phyloP scores from a whole-genome alignment of 345 rosid species.

The Viola odorata region DNA sequence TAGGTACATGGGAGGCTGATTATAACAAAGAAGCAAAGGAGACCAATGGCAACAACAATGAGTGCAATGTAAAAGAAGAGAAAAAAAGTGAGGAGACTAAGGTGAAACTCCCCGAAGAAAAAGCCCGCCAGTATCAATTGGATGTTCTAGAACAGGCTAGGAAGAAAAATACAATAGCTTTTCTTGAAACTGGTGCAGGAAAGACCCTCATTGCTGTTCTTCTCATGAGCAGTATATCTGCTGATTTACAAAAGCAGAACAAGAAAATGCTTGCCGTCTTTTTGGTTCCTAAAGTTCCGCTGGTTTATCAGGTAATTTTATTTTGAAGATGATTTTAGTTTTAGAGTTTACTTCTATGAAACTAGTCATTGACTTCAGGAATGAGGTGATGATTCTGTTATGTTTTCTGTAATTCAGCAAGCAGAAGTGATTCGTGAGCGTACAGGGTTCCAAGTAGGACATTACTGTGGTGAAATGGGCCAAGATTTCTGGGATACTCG shows the following conservation, averaged over 20 bases:
- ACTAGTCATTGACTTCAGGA: constrained; percentile 7
- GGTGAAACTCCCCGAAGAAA: constrained; percentile 74
- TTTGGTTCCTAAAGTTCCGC: constrained; percentile 96
- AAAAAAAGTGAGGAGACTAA: constrained; percentile 51
- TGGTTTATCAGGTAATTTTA: constrained; percentile 82
- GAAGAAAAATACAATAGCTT: constrained; percentile 85
- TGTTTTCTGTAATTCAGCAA: constrained; percentile 53
- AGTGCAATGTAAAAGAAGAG: constrained; percentile 39
- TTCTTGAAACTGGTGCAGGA: constrained; percentile 98
- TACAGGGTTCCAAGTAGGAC: constrained; percentile 73
- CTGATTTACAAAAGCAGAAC: constrained; percentile 52
- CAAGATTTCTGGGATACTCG: constrained; percentile 89
- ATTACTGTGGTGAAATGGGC: constrained; percentile 98
- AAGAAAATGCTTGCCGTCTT: constrained; percentile 86
- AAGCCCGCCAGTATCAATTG: constrained; percentile 85
- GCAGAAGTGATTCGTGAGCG: constrained; percentile 86
- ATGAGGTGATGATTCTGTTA: constrained; percentile 10
- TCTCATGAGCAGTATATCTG: constrained; percentile 65
- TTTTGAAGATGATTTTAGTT: constrained; percentile 2
- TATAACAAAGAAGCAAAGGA: constrained; percentile 44
- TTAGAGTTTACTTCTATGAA: constrained; percentile 1
- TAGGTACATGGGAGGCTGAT: constrained; percentile 82
- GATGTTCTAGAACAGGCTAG: constrained; percentile 97
- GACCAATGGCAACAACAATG: constrained; percentile 32
- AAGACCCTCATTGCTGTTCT: constrained; percentile 95